Conservation (phyloP, 768 basidiomycete species). For the Hortiboletus campestris region DNA sequence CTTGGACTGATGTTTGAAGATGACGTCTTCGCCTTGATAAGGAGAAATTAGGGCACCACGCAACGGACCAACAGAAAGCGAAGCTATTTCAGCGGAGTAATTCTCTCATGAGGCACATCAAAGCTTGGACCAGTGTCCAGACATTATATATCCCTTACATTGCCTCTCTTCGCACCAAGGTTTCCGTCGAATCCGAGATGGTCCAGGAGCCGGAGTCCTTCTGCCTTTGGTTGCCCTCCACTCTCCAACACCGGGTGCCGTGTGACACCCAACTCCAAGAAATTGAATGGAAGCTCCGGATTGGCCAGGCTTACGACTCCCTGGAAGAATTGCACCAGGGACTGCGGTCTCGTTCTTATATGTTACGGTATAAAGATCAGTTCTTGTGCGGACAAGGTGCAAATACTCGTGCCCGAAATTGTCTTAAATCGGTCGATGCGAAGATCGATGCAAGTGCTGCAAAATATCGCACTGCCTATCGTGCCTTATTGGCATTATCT, state of each 20-base stretch:
- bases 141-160: neutral
- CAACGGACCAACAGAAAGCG: conserved; percentile 28
- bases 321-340: neutral
- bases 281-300: neutral
- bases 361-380: neutral
- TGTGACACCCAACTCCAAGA: neutral
- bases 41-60: conserved; percentile 1
- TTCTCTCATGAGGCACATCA: neutral
- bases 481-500: neutral
- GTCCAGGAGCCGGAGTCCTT: neutral
- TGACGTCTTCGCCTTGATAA: neutral
- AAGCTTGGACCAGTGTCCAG: neutral
- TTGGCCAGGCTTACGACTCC: neutral
- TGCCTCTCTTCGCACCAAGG: neutral
- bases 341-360: neutral
- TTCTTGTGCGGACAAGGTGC: neutral
- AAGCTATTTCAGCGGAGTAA: neutral
- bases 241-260: neutral
- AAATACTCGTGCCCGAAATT: neutral
- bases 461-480: neutral
- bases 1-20: neutral
- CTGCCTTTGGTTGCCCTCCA: neutral
- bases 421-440: neutral
- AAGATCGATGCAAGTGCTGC: neutral
- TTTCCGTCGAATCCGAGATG: neutral